Percentiles rank a stretch among this genome's conserved stretches.
phyloP scores from a whole-genome alignment of 208 protist genomes.

The Leishmania turanica region DNA sequence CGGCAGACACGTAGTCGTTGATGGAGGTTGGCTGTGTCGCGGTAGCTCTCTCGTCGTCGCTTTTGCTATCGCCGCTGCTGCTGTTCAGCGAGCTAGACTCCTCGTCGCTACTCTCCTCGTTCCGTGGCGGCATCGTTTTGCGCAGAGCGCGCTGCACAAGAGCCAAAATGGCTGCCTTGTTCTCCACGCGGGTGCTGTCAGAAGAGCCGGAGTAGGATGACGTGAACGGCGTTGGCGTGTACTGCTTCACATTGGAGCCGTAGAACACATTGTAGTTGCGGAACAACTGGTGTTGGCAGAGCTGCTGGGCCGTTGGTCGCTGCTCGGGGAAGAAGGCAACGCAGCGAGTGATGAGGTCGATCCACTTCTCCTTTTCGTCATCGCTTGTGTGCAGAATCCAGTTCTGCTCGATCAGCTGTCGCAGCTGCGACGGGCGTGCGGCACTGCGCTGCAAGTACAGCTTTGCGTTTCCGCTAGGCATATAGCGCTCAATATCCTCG shows the following conservation, averaged over 20 bases:
- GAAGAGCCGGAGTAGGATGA: constrained; percentile 37
- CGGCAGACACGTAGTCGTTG: not conserved
- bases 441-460: constrained; percentile 74
- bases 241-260: constrained; percentile 71
- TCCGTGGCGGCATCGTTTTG: constrained; percentile 32
- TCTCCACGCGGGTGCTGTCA: constrained; percentile 48
- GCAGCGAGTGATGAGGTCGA: constrained; percentile 77
- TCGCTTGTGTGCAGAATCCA: constrained; percentile 52
- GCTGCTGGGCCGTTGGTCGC: constrained; percentile 71
- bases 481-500: constrained; percentile 71
- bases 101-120: constrained; percentile 36
- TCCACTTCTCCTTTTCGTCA: constrained; percentile 64
- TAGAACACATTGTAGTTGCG: constrained; percentile 66
- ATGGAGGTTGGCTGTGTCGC: not conserved
- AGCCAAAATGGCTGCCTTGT: constrained; percentile 56
- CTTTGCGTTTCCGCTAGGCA: constrained; percentile 77
- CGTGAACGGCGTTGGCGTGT: constrained; percentile 41
- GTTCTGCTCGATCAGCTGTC: constrained; percentile 45
- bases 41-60: constrained; percentile 8
- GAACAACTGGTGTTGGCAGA: constrained; percentile 78
- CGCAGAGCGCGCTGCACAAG: constrained; percentile 44
- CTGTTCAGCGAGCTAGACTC: constrained; percentile 1
- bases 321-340: constrained; percentile 83
- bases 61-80: constrained; percentile 5
- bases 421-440: constrained; percentile 57